Evolutionary conservation across 345 rosid genomes (phyloP), one percentile per base, ranked within the genome.

Genomic region (Populus simonii): DNA sequence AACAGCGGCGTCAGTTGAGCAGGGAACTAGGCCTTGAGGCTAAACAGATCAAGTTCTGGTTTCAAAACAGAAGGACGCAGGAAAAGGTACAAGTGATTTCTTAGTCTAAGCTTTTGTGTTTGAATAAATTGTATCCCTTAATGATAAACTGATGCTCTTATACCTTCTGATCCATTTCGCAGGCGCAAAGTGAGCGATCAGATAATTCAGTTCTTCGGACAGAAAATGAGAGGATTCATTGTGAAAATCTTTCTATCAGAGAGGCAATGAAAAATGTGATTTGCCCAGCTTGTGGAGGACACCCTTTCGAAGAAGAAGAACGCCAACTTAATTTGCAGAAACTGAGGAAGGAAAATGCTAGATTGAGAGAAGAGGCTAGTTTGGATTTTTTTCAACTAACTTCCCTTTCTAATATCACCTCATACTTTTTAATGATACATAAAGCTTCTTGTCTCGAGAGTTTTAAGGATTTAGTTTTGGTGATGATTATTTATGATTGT

Each of bases 61-160:
- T 93, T 76, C 97, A 92, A 31, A 92, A 92, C 86, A 93, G 90
- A 76, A 85, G 97, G 71, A 90, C 95, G 45, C 97, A 92, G 61
- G 69, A 70, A 33, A 93, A 89, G 92, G 98, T 90, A 66, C 38
- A 22, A 20, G 1, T 4, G 77, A 29, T 31, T 62, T 61, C 18
- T 27, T 2, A 13, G 45, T 67, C 70, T 18, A 35, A 57, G 10
- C 18, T 17, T 20, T 5, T 35, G 39, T 35, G 70, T 29, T 7
- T 6, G 41, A 20, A 35, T 67, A 7, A 41, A 7, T 7, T 38
- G 23, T 16, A 31, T 18, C 41, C n/a, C 70, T 33, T 67, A 33
- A 27, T 17, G 33, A 33, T 35, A 18, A 0, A 9, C 27, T 20
- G 10, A 18, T 35, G 70, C 23, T 7, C 5, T 59, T 55, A 10